phyloP scores from a whole-genome alignment of 176 grass and related monocot species.

The Oryza australiensis region DNA sequence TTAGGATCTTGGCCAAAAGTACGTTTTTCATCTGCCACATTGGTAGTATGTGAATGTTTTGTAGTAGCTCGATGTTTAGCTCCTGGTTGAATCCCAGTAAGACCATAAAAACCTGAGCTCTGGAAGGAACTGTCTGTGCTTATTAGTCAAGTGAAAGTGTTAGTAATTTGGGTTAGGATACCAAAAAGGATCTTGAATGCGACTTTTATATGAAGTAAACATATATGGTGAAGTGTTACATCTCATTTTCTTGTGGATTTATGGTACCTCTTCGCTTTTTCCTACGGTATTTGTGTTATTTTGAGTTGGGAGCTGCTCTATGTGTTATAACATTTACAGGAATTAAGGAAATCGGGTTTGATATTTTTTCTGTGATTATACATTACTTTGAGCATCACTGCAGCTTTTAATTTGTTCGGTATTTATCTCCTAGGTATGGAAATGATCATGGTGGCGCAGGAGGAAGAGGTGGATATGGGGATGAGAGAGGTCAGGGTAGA shows the following conservation, averaged over 20 bases:
- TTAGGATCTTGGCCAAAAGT: neutral
- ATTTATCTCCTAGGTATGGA: conserved; percentile 43
- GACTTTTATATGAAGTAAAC: neutral
- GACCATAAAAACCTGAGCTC: neutral
- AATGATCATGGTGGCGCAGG: conserved; percentile 55
- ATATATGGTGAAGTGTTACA: neutral
- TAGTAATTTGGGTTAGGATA: neutral
- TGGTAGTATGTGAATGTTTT: neutral
- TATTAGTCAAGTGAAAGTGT: neutral
- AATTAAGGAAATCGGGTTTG: neutral
- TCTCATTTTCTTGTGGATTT: neutral
- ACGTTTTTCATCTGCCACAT: neutral
- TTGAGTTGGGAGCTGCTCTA: neutral
- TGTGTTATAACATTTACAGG: neutral
- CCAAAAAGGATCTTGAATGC: neutral
- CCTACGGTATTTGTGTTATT: neutral
- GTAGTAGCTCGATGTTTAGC: neutral
- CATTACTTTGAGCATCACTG: neutral
- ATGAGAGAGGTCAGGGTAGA: conserved; percentile 63
- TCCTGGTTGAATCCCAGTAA: conserved; percentile 15
- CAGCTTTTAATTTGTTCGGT: neutral
- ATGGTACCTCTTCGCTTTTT: neutral
- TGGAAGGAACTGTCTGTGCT: conserved; percentile 9
- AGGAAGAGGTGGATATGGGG: conserved; percentile 67
- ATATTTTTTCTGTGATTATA: neutral